These are phyloP conservation scores for Aspergillus sp. DNA, from an alignment of 2,329 filamentous ascomycete genomes.

Conservation along the genomic window DNA sequence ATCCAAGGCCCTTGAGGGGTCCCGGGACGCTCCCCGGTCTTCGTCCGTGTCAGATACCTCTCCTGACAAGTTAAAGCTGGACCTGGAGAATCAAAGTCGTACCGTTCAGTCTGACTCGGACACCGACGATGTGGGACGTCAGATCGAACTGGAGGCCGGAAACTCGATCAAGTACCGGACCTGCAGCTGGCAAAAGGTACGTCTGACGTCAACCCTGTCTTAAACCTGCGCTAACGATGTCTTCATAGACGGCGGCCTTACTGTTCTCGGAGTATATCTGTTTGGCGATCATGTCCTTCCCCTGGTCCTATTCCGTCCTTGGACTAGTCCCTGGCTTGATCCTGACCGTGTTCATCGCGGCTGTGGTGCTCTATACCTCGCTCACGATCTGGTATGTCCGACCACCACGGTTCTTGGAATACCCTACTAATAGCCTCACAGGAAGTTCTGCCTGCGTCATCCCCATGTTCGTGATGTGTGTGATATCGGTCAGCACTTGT, in stretches of 20 bases:
- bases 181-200: slow-evolving; percentile 86
- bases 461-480: slow-evolving; percentile 90
- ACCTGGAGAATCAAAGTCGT: slow-evolving; percentile 26
- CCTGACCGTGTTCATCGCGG: slow-evolving; percentile 73
- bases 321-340: slow-evolving; percentile 85
- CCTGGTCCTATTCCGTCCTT: slow-evolving; percentile 84
- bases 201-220: slow-evolving; percentile 12
- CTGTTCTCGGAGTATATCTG: slow-evolving; percentile 97
- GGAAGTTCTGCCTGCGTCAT: slow-evolving; percentile 87
- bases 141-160: slow-evolving; percentile 72
- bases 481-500: slow-evolving; percentile 92
- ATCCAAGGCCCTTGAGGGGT: slow-evolving; percentile 14
- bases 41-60: slow-evolving; percentile 21
- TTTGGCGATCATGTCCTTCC: slow-evolving; percentile 90
- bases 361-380: slow-evolving; percentile 79
- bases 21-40: slow-evolving; percentile 15
- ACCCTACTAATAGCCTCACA: slow-evolving; percentile 38
- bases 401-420: not conserved
- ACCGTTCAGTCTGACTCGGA: slow-evolving; percentile 35
- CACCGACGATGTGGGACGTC: slow-evolving; percentile 55
- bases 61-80: slow-evolving; percentile 26
- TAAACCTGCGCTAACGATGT: not conserved
- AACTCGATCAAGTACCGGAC: slow-evolving; percentile 87
- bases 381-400: slow-evolving; percentile 57
- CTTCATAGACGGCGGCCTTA: slow-evolving; percentile 69